These are phyloP conservation scores for Phytophthora tentaculata DNA, from an alignment of 352 stramenopile species.

Conservation along the genomic window DNA sequence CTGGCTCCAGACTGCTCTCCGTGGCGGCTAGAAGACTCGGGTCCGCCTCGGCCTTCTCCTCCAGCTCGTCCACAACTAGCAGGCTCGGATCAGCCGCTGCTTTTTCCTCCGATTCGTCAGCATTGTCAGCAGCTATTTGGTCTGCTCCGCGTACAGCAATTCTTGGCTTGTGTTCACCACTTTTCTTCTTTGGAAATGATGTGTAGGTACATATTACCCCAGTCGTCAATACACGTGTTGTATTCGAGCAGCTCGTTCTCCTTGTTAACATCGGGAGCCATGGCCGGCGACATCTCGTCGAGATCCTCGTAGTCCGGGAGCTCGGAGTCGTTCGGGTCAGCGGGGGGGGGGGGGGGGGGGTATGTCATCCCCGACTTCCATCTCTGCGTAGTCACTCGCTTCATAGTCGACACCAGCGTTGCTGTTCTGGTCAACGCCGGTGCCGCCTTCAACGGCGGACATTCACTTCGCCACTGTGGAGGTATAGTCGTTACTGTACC, in stretches of 20 bases:
- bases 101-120: not conserved
- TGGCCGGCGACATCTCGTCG: not conserved
- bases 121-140: not conserved
- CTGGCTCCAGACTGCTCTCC: no score
- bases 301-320: not conserved
- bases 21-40: no score
- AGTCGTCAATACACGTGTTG: not conserved
- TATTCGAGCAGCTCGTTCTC: not conserved
- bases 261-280: not conserved
- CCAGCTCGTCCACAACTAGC: no score
- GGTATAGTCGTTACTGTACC: not conserved
- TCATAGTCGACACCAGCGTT: not conserved
- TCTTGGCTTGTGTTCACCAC: not conserved
- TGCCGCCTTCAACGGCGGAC: not conserved
- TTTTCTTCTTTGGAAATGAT: not conserved
- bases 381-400: not conserved
- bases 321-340: not conserved
- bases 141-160: not conserved
- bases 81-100: no score
- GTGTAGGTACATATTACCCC: not conserved
- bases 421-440: not conserved
- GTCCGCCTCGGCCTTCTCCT: no score
- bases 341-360: no score
- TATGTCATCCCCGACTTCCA: not conserved
- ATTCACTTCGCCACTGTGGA: not conserved